Evolutionary conservation across 305 asterid genomes (phyloP).

Genomic region (Ilex paraguariensis): DNA sequence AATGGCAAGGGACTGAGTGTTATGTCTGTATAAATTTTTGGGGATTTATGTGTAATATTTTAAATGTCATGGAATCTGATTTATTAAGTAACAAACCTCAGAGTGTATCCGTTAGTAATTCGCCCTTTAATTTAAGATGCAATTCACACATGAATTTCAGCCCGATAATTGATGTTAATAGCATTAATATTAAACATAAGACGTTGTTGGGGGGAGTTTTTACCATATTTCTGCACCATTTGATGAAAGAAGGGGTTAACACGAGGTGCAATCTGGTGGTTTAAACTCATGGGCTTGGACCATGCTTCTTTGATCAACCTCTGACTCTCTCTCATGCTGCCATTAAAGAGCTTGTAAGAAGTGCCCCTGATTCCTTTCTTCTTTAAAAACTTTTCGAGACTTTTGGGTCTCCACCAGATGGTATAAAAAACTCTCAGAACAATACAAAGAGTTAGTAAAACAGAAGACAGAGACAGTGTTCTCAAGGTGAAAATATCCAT

Average conservation of each 20-base stretch:
- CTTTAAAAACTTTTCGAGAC: neutral
- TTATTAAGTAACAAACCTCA: too few relatives aligned
- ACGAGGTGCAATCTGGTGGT: neutral
- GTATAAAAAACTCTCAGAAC: neutral
- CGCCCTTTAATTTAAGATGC: too few relatives aligned
- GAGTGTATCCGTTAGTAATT: too few relatives aligned
- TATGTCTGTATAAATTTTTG: too few relatives aligned
- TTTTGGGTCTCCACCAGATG: neutral
- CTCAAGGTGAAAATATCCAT: neutral
- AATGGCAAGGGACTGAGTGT: too few relatives aligned
- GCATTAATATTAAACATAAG: too few relatives aligned
- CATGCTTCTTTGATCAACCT: neutral
- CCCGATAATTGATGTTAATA: too few relatives aligned
- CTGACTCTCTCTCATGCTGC: neutral
- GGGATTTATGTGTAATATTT: too few relatives aligned
- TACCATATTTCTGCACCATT: neutral
- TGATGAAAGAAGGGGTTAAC: neutral
- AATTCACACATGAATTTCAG: too few relatives aligned
- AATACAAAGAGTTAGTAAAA: neutral
- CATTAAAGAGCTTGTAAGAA: neutral
- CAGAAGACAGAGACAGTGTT: neutral
- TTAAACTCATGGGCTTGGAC: neutral
- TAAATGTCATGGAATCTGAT: too few relatives aligned
- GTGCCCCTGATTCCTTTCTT: neutral
- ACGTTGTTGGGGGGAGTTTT: too few relatives aligned